phyloP scores from a whole-genome alignment of 768 basidiomycete species.

The Lactifluus subvellereus region DNA sequence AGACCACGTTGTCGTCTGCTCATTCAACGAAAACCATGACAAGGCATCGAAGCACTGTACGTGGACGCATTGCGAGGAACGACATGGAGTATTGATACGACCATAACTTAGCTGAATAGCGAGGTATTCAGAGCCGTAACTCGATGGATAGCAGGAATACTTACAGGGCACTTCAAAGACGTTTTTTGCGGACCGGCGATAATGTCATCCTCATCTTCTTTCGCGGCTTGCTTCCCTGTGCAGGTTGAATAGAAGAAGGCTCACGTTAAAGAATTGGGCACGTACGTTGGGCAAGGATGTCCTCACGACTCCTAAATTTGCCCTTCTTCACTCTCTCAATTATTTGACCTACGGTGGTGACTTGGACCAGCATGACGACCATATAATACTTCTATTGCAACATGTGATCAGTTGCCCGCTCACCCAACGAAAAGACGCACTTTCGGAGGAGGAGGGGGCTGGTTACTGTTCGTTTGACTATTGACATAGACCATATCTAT shows the following conservation, averaged over 20 bases:
- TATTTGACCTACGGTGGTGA: slow-evolving; percentile 61
- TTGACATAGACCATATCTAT: slow-evolving; percentile 90
- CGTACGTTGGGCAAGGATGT: slow-evolving; percentile 66
- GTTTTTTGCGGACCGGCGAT: slow-evolving; percentile 84
- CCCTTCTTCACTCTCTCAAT: slow-evolving; percentile 64
- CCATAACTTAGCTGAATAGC: slow-evolving; percentile 67
- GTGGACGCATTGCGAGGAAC: slow-evolving; percentile 84
- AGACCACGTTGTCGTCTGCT: slow-evolving; percentile 91
- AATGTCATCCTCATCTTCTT: slow-evolving; percentile 84
- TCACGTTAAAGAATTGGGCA: slow-evolving; percentile 14
- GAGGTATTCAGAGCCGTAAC: not conserved
- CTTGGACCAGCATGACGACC: slow-evolving; percentile 78
- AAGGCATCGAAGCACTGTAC: slow-evolving; percentile 92
- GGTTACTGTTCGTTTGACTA: slow-evolving; percentile 39
- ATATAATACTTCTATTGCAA: slow-evolving; percentile 79
- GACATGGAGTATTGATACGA: slow-evolving; percentile 77
- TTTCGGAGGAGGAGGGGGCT: slow-evolving; percentile 68
- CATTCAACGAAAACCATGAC: slow-evolving; percentile 93
- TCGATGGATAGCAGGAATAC: slow-evolving; percentile 29
- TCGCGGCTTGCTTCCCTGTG: slow-evolving; percentile 49
- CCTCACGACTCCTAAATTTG: slow-evolving; percentile 56
- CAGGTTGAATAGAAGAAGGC: slow-evolving; percentile 3
- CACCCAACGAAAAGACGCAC: slow-evolving; percentile 35
- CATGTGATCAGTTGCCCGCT: not conserved
- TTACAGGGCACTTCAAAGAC: slow-evolving; percentile 89